These are phyloP conservation scores for Boletus eberwhitei DNA, from an alignment of 768 basidiomycete genomes.

Conservation along the genomic window DNA sequence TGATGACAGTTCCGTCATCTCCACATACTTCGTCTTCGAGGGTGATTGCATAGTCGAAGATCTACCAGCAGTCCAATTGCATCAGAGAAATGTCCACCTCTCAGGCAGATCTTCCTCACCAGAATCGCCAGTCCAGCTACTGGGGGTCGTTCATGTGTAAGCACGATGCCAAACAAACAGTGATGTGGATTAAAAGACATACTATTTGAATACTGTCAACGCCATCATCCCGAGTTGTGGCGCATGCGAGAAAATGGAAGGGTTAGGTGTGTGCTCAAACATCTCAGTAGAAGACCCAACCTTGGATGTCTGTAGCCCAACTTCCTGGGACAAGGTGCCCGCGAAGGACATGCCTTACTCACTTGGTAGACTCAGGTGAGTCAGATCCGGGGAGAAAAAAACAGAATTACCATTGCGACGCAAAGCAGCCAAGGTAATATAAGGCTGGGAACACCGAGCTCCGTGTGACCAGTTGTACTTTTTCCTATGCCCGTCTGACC, in stretches of 20 bases:
- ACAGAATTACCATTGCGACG: not conserved
- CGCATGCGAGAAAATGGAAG: not conserved
- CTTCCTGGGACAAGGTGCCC: not conserved
- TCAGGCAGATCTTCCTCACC: not conserved
- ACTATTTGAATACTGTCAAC: conserved; percentile 15
- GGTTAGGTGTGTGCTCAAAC: not conserved
- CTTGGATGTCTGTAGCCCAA: conserved; percentile 14
- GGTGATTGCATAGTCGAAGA: conserved; percentile 12
- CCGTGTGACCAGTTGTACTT: too few species aligned
- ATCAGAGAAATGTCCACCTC: not conserved
- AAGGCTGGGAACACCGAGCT: not conserved
- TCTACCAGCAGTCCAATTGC: not conserved
- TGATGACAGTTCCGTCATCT: too few species aligned
- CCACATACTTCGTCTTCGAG: conserved; percentile 8
- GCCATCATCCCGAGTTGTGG: not conserved
- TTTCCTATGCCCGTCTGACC: not conserved
- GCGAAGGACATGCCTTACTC: not conserved
- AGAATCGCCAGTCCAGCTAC: conserved; percentile 18
- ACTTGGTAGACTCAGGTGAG: too few species aligned
- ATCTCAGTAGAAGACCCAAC: not conserved
- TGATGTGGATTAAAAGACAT: not conserved
- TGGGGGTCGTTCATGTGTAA: not conserved
- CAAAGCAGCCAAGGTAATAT: not conserved
- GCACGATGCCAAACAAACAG: not conserved
- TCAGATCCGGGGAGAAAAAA: not conserved